These are phyloP conservation scores for Talaromyces sp. DNA, from an alignment of 2,329 filamentous ascomycete genomes.

Conservation along the genomic window DNA sequence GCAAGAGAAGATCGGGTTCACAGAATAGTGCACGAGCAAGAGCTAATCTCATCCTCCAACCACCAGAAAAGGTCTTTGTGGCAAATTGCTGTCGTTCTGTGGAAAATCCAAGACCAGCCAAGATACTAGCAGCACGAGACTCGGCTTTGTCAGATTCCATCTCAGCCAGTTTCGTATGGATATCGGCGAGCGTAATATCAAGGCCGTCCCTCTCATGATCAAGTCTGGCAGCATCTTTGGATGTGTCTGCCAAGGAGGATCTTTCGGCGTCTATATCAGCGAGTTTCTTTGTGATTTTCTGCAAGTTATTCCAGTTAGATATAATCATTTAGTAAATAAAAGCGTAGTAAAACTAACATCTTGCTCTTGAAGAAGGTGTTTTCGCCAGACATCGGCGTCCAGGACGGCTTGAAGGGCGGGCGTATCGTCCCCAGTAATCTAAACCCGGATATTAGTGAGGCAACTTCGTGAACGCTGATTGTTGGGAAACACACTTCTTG, in stretches of 20 bases:
- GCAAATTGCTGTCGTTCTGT: conserved; percentile 84
- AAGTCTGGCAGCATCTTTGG: conserved; percentile 76
- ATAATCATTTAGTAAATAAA: neutral
- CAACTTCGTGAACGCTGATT: neutral
- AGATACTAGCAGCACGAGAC: conserved; percentile 87
- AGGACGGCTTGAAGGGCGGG: conserved; percentile 90
- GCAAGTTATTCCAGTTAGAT: conserved; percentile 8
- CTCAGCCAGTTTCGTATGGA: conserved; percentile 86
- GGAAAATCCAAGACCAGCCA: conserved; percentile 95
- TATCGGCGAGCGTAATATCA: conserved; percentile 83
- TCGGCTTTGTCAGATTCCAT: conserved; percentile 99
- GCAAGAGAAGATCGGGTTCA: conserved; percentile 88
- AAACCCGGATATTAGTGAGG: conserved; percentile 15
- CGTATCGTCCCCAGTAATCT: conserved; percentile 94
- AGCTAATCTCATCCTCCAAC: conserved; percentile 98
- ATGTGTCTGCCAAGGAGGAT: conserved; percentile 80
- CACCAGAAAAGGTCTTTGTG: conserved; percentile 97
- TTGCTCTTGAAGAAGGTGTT: conserved; percentile 87
- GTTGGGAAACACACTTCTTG: conserved; percentile 64
- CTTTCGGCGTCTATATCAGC: conserved; percentile 72
- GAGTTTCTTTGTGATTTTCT: conserved; percentile 73
- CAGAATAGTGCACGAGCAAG: conserved; percentile 94
- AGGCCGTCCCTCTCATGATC: conserved; percentile 85
- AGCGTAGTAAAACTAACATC: conserved; percentile 49
- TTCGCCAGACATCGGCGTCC: conserved; percentile 97